Evolutionary conservation across 2,329 filamentous ascomycete genomes (phyloP).

Genomic region (Fusarium foetens): DNA sequence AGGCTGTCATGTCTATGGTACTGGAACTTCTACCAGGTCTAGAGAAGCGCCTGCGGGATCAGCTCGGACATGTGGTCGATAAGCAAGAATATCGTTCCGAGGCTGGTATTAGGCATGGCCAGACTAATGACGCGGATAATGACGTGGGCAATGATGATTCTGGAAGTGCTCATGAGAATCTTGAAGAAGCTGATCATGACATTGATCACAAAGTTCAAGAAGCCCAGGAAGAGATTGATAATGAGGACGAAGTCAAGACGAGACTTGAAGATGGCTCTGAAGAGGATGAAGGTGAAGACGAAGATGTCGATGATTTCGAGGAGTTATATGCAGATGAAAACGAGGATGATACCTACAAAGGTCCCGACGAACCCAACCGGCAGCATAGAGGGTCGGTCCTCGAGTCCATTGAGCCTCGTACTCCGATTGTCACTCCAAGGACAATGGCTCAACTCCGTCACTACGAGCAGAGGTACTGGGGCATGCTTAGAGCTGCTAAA

Average conservation of each 20-base stretch:
- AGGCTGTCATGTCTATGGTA: constrained; percentile 5
- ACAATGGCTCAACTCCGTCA: accelerated
- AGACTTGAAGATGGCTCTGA: accelerated
- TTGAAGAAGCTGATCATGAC: background rate
- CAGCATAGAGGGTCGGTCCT: accelerated
- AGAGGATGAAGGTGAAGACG: accelerated
- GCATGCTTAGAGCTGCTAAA: accelerated
- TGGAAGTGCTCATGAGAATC: no score
- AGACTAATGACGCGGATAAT: background rate
- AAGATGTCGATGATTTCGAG: accelerated
- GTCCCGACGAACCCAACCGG: accelerated
- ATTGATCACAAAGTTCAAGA: background rate
- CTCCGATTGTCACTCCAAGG: background rate
- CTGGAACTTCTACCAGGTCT: background rate
- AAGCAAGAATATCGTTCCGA: background rate
- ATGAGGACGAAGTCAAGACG: accelerated
- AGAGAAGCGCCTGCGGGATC: background rate
- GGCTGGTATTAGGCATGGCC: accelerated
- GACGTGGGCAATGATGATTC: accelerated
- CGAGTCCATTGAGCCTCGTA: background rate
- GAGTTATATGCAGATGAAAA: accelerated
- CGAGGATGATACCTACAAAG: accelerated
- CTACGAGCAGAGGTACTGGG: background rate
- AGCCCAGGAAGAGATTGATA: accelerated
- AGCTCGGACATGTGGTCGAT: background rate